These are phyloP conservation scores for Penicillium desertorum DNA, from an alignment of 495 filamentous ascomycete genomes.

Conservation along the genomic window DNA sequence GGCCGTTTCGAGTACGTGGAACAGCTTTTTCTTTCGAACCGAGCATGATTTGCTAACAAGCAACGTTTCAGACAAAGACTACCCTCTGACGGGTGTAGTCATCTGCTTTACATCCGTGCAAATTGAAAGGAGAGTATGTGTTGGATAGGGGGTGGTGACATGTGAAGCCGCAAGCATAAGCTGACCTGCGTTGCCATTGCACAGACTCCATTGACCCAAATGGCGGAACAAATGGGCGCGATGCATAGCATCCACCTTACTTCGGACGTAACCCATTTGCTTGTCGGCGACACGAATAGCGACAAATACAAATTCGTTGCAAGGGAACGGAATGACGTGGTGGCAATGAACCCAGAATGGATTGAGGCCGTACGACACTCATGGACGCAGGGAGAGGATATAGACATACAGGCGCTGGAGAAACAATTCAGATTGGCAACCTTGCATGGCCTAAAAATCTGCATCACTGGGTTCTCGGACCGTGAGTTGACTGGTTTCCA, in stretches of 20 bases:
- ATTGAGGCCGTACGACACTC: constrained; percentile 75
- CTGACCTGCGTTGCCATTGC: constrained; percentile 12
- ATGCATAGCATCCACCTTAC: constrained; percentile 87
- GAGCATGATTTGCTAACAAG: constrained; percentile 12
- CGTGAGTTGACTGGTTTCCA: constrained; percentile 48
- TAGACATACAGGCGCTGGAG: constrained; percentile 69
- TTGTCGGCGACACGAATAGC: constrained; percentile 84
- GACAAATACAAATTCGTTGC: constrained; percentile 96
- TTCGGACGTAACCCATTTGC: constrained; percentile 89
- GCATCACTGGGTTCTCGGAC: constrained; percentile 88
- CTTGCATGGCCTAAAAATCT: constrained; percentile 68
- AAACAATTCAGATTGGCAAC: constrained; percentile 57
- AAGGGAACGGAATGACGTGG: constrained; percentile 79
- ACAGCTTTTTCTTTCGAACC: not conserved
- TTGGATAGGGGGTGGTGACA: not conserved
- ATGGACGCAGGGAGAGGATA: constrained; percentile 81
- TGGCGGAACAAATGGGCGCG: constrained; percentile 82
- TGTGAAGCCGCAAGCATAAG: constrained; percentile 4
- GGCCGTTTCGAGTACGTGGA: constrained; percentile 35
- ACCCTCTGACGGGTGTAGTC: constrained; percentile 75
- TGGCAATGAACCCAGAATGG: constrained; percentile 75
- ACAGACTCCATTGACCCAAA: constrained; percentile 67
- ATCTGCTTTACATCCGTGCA: constrained; percentile 90
- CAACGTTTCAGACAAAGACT: constrained; percentile 45
- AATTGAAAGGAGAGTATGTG: constrained; percentile 74